These are phyloP conservation scores for Dryas integrifolia DNA, from an alignment of 331 rosid species.

Conservation along the genomic window DNA sequence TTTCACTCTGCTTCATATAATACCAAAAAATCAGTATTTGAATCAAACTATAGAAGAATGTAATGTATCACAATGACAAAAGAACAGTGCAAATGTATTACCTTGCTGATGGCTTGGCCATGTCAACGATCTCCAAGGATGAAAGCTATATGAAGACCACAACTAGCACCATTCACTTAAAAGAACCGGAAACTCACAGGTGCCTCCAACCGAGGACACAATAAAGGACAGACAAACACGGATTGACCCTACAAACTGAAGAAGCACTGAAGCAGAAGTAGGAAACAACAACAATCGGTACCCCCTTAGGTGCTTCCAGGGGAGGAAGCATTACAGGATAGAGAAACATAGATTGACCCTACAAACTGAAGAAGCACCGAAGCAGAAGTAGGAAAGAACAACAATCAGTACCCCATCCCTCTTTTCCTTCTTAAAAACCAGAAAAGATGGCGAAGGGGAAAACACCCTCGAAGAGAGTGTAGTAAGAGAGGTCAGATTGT, in stretches of 20 bases:
- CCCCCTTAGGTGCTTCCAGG: background rate
- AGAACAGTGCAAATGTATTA: constrained; percentile 22
- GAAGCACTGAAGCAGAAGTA: constrained; percentile 39
- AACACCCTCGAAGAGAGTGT: constrained; percentile 35
- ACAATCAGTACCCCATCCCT: constrained; percentile 41
- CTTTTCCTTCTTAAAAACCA: constrained; percentile 67
- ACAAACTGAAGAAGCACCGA: constrained; percentile 33
- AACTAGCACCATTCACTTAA: constrained; percentile 22
- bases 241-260: constrained; percentile 29
- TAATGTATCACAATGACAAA: background rate
- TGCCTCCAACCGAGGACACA: background rate
- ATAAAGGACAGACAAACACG: constrained; percentile 21
- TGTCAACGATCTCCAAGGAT: constrained; percentile 42
- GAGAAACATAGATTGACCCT: constrained; percentile 28
- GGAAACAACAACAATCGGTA: background rate
- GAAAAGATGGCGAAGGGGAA: constrained; percentile 57
- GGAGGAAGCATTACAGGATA: constrained; percentile 16
- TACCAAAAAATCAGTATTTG: constrained; percentile 8
- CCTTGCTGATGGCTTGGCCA: constrained; percentile 46
- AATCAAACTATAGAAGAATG: background rate
- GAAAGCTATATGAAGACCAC: constrained; percentile 19
- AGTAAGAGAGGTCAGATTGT: constrained; percentile 32
- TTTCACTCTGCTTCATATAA: constrained; percentile 42
- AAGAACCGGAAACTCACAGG: constrained; percentile 18
- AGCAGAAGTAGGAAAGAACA: constrained; percentile 35